phyloP scores from a whole-genome alignment of 352 stramenopile species.

The Phytopythium aichiense region DNA sequence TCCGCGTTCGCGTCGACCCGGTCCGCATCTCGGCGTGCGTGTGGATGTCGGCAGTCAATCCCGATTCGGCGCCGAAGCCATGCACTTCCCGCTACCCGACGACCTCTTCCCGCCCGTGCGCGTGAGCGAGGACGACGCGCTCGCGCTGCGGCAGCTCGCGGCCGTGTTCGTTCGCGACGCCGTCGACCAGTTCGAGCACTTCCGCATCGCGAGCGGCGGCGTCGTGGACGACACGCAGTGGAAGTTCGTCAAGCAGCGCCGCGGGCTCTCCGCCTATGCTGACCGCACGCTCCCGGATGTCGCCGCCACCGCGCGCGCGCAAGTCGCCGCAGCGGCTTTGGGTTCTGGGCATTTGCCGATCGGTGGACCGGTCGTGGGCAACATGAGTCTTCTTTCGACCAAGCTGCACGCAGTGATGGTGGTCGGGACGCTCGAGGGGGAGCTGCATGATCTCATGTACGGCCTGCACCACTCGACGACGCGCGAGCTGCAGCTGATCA shows the following conservation, averaged over 20 bases:
- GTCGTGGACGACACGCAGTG: constrained; percentile 2
- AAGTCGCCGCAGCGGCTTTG: neutral
- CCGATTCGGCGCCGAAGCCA: neutral
- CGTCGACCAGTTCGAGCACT: constrained; percentile 3
- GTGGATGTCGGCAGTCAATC: too few relatives aligned
- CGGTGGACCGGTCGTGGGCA: constrained; percentile 14
- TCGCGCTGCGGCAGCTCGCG: constrained; percentile 2
- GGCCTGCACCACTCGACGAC: constrained; percentile 17
- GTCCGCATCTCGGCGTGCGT: too few relatives aligned
- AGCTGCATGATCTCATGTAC: constrained; percentile 34
- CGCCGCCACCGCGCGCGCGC: neutral
- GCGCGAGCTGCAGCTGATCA: constrained; percentile 18
- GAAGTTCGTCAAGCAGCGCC: constrained; percentile 4
- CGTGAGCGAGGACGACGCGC: neutral
- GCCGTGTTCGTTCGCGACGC: constrained; percentile 2
- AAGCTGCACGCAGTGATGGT: constrained; percentile 21
- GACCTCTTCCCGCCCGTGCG: constrained; percentile 1
- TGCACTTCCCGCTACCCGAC: constrained; percentile 8
- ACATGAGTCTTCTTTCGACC: constrained; percentile 17
- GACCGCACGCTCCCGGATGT: constrained; percentile 2
- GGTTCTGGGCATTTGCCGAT: neutral
- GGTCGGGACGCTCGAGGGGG: constrained; percentile 18
- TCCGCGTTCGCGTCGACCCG: too few relatives aligned
- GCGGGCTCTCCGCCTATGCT: neutral
- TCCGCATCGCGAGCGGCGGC: neutral